phyloP scores from a whole-genome alignment of 2,329 filamentous ascomycete species.

The Pseudogymnoascus sp. region DNA sequence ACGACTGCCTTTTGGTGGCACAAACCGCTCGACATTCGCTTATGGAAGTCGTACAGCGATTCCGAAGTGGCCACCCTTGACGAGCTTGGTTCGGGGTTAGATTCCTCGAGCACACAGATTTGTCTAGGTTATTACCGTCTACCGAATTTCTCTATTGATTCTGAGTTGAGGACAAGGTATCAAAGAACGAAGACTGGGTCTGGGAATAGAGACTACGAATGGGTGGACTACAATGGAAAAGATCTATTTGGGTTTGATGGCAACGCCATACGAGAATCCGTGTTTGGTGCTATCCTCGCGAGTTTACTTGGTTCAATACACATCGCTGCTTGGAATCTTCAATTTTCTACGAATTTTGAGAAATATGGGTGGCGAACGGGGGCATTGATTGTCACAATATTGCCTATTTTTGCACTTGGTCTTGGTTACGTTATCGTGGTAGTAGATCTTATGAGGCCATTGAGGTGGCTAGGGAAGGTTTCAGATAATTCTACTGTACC shows the following conservation, averaged over 20 bases:
- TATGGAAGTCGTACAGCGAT: not conserved
- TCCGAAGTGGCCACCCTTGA: not conserved
- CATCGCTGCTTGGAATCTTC: not conserved
- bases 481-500: not conserved
- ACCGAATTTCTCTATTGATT: not conserved
- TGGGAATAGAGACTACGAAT: not conserved
- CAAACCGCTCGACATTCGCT: not conserved
- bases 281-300: not conserved
- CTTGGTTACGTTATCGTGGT: not conserved
- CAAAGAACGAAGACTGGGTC: not conserved
- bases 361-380: not conserved
- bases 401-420: not conserved
- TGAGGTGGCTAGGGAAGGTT: not conserved
- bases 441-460: not conserved
- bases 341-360: not conserved
- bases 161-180: not conserved
- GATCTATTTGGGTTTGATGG: not conserved
- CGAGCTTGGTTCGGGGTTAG: not conserved
- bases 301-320: not conserved
- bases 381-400: not conserved
- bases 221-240: not conserved
- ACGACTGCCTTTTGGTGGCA: not conserved
- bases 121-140: not conserved
- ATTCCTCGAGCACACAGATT: not conserved
- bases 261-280: not conserved